A percentile compares a stretch with the other conserved stretches of the same genome.
phyloP scores from a whole-genome alignment of 305 asterid species.

The Rubia occidens region DNA sequence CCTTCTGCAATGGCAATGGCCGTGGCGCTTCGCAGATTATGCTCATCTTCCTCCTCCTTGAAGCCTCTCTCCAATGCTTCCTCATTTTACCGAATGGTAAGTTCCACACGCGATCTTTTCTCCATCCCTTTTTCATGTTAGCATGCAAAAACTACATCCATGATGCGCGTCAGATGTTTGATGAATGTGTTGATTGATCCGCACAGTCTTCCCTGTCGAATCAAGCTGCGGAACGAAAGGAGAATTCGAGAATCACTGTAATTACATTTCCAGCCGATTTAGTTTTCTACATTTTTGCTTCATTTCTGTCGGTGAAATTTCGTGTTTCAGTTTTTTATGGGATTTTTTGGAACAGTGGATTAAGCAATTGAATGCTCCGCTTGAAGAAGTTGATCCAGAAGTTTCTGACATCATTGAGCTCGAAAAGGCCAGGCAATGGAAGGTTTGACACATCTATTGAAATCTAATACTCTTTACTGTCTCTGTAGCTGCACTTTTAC shows the following conservation, averaged over 20 bases:
- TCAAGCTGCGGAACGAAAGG: slow-evolving; percentile 36
- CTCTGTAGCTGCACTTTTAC: slow-evolving; percentile 6
- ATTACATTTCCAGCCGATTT: slow-evolving; percentile 9
- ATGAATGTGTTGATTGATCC: background rate
- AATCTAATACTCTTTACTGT: slow-evolving; percentile 5
- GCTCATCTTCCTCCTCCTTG: slow-evolving; percentile 23
- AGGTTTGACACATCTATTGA: slow-evolving; percentile 54
- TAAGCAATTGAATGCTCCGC: slow-evolving; percentile 51
- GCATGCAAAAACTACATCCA: background rate
- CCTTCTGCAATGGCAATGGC: slow-evolving; percentile 32
- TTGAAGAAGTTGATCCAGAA: slow-evolving; percentile 77
- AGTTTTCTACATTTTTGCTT: background rate
- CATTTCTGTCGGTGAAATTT: slow-evolving; percentile 19
- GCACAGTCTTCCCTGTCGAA: slow-evolving; percentile 45
- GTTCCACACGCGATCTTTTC: background rate
- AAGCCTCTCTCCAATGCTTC: slow-evolving; percentile 25
- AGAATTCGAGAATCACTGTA: slow-evolving; percentile 44
- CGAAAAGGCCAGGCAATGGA: slow-evolving; percentile 88
- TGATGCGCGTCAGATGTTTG: slow-evolving; percentile 9
- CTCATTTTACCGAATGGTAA: slow-evolving; percentile 37
- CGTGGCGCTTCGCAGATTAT: slow-evolving; percentile 51
- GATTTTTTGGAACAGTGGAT: slow-evolving; percentile 41
- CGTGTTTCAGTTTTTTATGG: slow-evolving; percentile 3
- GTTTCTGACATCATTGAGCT: slow-evolving; percentile 82
- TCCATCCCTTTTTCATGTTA: background rate